These are phyloP conservation scores for Rhizopogon rudus DNA, from an alignment of 768 basidiomycete species.

Conservation along the genomic window DNA sequence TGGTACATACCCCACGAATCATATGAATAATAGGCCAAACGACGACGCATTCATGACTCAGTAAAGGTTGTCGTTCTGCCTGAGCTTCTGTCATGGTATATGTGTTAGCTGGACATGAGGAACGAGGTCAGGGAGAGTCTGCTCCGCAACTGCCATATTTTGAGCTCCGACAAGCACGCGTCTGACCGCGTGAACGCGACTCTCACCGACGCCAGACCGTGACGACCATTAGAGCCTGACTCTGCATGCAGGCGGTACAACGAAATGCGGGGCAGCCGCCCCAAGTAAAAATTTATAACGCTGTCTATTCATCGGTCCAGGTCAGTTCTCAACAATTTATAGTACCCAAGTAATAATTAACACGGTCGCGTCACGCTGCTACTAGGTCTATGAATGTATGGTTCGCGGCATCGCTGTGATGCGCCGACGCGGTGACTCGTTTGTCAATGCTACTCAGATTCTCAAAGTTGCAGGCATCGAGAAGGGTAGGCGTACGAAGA, in stretches of 20 bases:
- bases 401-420: slow-evolving; percentile 98
- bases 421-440: slow-evolving; percentile 92
- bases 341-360: background rate
- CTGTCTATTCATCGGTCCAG: slow-evolving; percentile 89
- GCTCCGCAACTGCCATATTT: slow-evolving; percentile 15
- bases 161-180: slow-evolving; percentile 29
- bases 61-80: slow-evolving; percentile 34
- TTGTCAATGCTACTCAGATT: slow-evolving; percentile 98
- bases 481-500: slow-evolving; percentile 95
- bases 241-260: slow-evolving; percentile 24
- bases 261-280: slow-evolving; percentile 36
- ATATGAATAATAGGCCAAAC: slow-evolving; percentile 83
- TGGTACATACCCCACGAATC: slow-evolving; percentile 53
- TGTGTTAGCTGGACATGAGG: background rate
- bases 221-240: slow-evolving; percentile 5
- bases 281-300: slow-evolving; percentile 85
- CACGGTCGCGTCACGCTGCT: slow-evolving; percentile 14
- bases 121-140: background rate
- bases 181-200: slow-evolving; percentile 17
- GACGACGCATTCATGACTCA: slow-evolving; percentile 48
- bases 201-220: slow-evolving; percentile 17
- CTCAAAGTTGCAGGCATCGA: slow-evolving; percentile 98
- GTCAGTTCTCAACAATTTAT: slow-evolving; percentile 26
- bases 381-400: slow-evolving; percentile 95
- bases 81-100: slow-evolving; percentile 10